Evolutionary conservation across 2,329 filamentous ascomycete genomes (phyloP).

Genomic region (Arthrobotrys musiformis): DNA sequence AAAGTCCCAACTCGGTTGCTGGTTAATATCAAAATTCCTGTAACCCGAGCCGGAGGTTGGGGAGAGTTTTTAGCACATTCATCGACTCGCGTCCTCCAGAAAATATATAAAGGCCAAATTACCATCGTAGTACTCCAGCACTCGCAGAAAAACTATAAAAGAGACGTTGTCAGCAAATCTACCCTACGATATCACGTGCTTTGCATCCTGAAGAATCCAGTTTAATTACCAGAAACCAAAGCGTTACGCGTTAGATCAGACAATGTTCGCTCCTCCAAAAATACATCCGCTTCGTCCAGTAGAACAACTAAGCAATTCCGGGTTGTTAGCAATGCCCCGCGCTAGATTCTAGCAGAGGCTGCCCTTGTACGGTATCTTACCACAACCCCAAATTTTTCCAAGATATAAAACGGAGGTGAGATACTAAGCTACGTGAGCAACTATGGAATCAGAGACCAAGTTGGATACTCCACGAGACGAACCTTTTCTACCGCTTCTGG

Average conservation of each 20-base stretch:
- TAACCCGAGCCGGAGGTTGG: too few species aligned
- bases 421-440: slow-evolving; percentile 44
- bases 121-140: slow-evolving; percentile 62
- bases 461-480: neutral
- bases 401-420: slow-evolving; percentile 62
- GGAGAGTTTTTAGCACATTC: too few species aligned
- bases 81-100: too few species aligned
- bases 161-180: slow-evolving; percentile 59
- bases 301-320: slow-evolving; percentile 64
- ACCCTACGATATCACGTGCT: neutral
- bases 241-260: slow-evolving; percentile 63
- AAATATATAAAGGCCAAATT: neutral
- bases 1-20: slow-evolving; percentile 61
- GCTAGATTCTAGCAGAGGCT: neutral
- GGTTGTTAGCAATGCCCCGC: neutral
- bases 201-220: neutral
- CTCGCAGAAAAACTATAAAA: slow-evolving; percentile 61
- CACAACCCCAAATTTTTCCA: slow-evolving; percentile 62
- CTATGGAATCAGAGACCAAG: neutral
- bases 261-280: slow-evolving; percentile 62
- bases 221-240: slow-evolving; percentile 68
- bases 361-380: slow-evolving; percentile 29
- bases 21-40: slow-evolving; percentile 62
- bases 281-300: slow-evolving; percentile 65
- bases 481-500: slow-evolving; percentile 62